Percentiles rank a stretch among this genome's conserved stretches.
Evolutionary conservation across 768 basidiomycete genomes (phyloP).

Genomic region (Boletus edulis): DNA sequence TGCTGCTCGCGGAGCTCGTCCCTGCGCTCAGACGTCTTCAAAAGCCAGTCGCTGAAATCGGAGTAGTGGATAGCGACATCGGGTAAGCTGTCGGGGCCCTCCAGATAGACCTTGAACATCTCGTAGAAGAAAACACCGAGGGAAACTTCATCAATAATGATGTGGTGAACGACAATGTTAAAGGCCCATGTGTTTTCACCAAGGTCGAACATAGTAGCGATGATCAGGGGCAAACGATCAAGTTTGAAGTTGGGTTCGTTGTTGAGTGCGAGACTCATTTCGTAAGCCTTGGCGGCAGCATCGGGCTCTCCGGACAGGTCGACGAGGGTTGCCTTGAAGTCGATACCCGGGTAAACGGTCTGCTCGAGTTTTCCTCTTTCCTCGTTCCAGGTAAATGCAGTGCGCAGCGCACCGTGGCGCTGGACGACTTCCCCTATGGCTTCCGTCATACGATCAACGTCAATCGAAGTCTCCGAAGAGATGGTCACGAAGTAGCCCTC

Average conservation of each 20-base stretch:
- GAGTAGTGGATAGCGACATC: conserved; percentile 23
- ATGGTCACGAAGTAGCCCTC: conserved; percentile 24
- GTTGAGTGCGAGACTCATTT: conserved; percentile 27
- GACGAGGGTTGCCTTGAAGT: conserved; percentile 21
- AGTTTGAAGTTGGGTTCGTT: conserved; percentile 24
- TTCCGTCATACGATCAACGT: conserved; percentile 26
- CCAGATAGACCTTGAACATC: conserved; percentile 26
- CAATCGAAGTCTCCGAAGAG: conserved; percentile 23
- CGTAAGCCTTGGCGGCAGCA: conserved; percentile 26
- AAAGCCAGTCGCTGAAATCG: conserved; percentile 25
- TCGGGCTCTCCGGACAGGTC: conserved; percentile 29
- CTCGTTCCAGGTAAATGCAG: conserved; percentile 30
- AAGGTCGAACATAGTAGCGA: conserved; percentile 27
- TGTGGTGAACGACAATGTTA: conserved; percentile 30
- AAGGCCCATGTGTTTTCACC: conserved; percentile 24
- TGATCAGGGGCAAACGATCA: conserved; percentile 25
- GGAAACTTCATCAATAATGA: conserved; percentile 31
- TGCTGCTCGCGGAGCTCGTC: conserved; percentile 24
- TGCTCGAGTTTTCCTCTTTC: conserved; percentile 29
- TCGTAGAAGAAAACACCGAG: conserved; percentile 32
- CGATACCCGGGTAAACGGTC: conserved; percentile 28
- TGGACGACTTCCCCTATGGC: conserved; percentile 27
- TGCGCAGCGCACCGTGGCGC: conserved; percentile 31
- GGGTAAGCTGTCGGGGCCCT: conserved; percentile 24
- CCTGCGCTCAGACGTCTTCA: conserved; percentile 29